Evolutionary conservation across 1,139 yeast species (phyloP).

Genomic region (Debaryomyces sp.): DNA sequence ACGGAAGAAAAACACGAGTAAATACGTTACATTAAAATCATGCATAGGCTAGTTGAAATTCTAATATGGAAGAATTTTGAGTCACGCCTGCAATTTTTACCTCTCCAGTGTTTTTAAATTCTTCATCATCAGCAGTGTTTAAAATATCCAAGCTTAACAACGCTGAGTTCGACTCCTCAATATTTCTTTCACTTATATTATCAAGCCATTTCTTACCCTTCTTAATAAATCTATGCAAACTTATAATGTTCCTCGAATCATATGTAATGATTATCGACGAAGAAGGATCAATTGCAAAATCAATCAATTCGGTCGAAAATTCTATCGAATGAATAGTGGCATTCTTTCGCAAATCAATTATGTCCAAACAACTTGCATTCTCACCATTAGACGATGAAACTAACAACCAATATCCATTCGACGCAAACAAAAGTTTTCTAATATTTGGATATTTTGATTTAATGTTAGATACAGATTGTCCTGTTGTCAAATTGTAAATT

Average conservation of each 20-base stretch:
- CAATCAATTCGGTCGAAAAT: slow-evolving; percentile 19
- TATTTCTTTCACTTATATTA: slow-evolving; percentile 6
- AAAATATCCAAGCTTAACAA: slow-evolving; percentile 11
- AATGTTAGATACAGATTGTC: slow-evolving; percentile 43
- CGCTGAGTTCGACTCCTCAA: slow-evolving; percentile 8
- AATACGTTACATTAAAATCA: background rate
- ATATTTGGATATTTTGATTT: slow-evolving; percentile 28
- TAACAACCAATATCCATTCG: slow-evolving; percentile 71
- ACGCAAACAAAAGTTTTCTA: slow-evolving; percentile 52
- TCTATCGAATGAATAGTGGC: slow-evolving; percentile 30
- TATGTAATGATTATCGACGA: slow-evolving; percentile 39
- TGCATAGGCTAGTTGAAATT: slow-evolving; percentile 13
- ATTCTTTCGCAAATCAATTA: slow-evolving; percentile 62
- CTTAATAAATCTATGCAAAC: slow-evolving; percentile 41
- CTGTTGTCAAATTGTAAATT: slow-evolving; percentile 47
- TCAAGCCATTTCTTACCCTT: slow-evolving; percentile 47
- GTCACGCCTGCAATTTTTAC: slow-evolving; percentile 15
- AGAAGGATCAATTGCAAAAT: slow-evolving; percentile 49
- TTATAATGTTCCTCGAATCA: slow-evolving; percentile 18
- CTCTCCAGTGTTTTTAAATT: slow-evolving; percentile 11
- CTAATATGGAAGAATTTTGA: slow-evolving; percentile 15
- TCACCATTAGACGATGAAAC: slow-evolving; percentile 18
- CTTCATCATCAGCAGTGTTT: slow-evolving; percentile 13
- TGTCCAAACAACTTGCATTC: slow-evolving; percentile 32
- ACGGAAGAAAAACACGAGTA: background rate